Evolutionary conservation across 495 filamentous ascomycete genomes (phyloP).

Genomic region (Parathielavia appendiculata): DNA sequence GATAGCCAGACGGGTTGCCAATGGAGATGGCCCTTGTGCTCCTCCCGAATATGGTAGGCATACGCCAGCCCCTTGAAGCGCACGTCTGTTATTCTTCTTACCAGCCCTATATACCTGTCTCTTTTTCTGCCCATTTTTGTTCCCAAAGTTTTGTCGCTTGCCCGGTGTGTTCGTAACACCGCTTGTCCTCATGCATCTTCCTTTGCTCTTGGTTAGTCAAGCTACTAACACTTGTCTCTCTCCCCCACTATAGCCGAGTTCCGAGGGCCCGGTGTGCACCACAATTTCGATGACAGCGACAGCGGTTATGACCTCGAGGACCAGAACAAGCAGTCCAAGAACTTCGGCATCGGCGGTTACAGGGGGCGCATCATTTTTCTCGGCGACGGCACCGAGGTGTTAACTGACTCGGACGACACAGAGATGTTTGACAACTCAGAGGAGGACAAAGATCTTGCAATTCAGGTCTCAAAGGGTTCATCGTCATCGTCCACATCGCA

Average conservation of each 20-base stretch:
- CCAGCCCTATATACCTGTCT: conserved; percentile 8
- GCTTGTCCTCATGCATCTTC: not conserved
- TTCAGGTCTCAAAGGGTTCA: conserved; percentile 45
- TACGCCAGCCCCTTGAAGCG: conserved; percentile 25
- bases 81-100: conserved; percentile 10
- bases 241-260: conserved; percentile 69
- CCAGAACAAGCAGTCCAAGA: conserved; percentile 55
- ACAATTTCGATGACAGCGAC: conserved; percentile 86
- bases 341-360: conserved; percentile 56
- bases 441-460: conserved; percentile 70
- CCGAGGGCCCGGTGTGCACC: conserved; percentile 84
- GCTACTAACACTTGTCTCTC: conserved; percentile 31
- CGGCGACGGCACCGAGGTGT: conserved; percentile 85
- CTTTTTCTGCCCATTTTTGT: conserved; percentile 1
- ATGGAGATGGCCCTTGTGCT: conserved; percentile 96
- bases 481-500: conserved; percentile 18
- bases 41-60: conserved; percentile 98
- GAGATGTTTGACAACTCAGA: conserved; percentile 89
- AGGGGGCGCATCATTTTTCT: conserved; percentile 85
- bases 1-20: conserved; percentile 88
- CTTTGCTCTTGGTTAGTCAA: not conserved
- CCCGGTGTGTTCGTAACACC: not conserved
- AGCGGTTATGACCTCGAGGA: conserved; percentile 80
- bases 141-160: not conserved
- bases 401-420: conserved; percentile 78